Evolutionary conservation across 2,329 filamentous ascomycete species (phyloP), one percentile per base, ranked within the genome.

Genomic region (Xylaria hypoxylon): DNA sequence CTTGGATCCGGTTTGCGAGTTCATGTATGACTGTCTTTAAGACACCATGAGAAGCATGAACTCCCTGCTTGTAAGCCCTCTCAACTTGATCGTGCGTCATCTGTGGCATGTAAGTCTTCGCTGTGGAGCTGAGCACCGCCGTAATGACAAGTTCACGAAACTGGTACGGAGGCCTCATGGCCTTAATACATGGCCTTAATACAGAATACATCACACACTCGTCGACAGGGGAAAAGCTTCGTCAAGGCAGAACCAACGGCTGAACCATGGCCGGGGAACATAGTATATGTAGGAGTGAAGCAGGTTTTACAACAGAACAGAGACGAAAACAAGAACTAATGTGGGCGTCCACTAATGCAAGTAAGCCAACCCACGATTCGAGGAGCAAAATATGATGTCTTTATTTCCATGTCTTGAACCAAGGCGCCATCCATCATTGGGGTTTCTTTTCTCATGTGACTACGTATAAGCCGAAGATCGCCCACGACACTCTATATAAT

Each of bases 401-500:
- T 31, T 33, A 33, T 57, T 31, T 48, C 17, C 19, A 19, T 64
- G 50, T 47, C 59, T 60, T 28, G 53, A 47, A 60, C 7, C 28
- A 52, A 40, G 45, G 15, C 35, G 10, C 35, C 38, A 24, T 44
- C 35, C 38, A 24, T 44, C 24, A 38, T 42, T 28, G 35, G 59
- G 48, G 31, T 22, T 40, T 11, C n/a, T 24, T 28, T 53, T 53
- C 62, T 47, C 65, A 65, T 68, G 62, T 64, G 65, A 62, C 19
- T 61, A 19, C n/a, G 11, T 13, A 58, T 45, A 33, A 58, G 45
- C 35, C 24, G 17, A 53, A 51, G 50, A 35, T 28, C 19, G 28
- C 31, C 28, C 40, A 33, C 17, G 17, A 31, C 3, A 42, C 1
- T 28, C 33, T 26, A 55, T 48, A 48, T 44, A 42, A 42, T 6